Conservation (phyloP, 176 grass and related monocot genomes). For the Avena atlantica region DNA sequence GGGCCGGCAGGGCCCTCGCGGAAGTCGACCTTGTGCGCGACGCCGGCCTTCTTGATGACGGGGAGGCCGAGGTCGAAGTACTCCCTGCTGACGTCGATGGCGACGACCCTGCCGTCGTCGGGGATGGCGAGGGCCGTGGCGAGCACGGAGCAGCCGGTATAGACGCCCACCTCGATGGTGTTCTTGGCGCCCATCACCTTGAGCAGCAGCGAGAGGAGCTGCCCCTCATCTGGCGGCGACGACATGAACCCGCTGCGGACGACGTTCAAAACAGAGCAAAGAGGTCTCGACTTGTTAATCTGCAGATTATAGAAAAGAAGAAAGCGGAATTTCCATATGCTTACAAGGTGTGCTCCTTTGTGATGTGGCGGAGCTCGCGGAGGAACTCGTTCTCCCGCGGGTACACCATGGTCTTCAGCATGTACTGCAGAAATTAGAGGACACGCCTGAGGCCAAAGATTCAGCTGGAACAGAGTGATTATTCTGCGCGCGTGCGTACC, state of each 20-base stretch:
- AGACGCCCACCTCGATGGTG: constrained; percentile 81
- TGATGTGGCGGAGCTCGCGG: constrained; percentile 72
- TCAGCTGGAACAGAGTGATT: too few relatives aligned
- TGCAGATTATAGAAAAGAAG: not conserved
- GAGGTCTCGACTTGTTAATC: not conserved
- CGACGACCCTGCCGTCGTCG: constrained; percentile 67
- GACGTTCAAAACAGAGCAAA: not conserved
- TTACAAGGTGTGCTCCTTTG: constrained; percentile 55
- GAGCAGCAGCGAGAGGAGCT: constrained; percentile 65
- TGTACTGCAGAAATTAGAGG: constrained; percentile 47
- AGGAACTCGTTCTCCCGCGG: constrained; percentile 69
- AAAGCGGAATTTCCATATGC: not conserved
- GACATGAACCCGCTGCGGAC: constrained; percentile 47
- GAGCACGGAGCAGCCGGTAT: constrained; percentile 82
- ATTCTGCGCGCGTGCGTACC: constrained; percentile 26
- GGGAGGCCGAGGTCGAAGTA: constrained; percentile 59
- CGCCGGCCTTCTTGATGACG: constrained; percentile 52
- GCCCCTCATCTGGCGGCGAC: constrained; percentile 60
- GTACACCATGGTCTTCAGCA: constrained; percentile 69
- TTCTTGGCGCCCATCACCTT: constrained; percentile 76
- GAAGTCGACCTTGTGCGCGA: constrained; percentile 73
- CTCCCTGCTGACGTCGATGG: constrained; percentile 50
- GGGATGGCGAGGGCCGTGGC: constrained; percentile 77
- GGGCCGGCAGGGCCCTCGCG: constrained; percentile 44
- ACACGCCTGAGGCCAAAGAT: too few relatives aligned